Conservation (phyloP, 2,329 filamentous ascomycete species). For the Daldinia eschscholtzii region DNA sequence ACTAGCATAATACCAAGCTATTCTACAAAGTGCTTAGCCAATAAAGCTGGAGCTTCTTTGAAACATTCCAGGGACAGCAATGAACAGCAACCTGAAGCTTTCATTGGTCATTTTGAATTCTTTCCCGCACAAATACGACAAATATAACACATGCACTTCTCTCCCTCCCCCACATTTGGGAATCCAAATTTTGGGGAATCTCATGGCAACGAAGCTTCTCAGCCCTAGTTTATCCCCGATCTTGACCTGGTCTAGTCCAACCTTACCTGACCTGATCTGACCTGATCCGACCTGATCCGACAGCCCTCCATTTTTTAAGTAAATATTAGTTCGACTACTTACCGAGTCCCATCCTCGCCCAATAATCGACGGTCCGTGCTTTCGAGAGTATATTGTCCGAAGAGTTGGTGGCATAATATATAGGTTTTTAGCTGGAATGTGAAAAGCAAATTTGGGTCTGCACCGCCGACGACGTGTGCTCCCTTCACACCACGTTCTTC, state of each 20-base stretch:
- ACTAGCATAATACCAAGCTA: neutral
- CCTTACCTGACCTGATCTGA: constrained; percentile 5
- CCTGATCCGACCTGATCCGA: constrained; percentile 19
- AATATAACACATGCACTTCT: constrained; percentile 14
- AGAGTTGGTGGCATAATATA: constrained; percentile 2
- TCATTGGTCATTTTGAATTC: constrained; percentile 43
- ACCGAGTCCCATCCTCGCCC: constrained; percentile 6
- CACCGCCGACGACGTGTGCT: constrained; percentile 40
- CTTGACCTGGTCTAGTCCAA: constrained; percentile 24
- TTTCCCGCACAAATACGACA: constrained; percentile 24
- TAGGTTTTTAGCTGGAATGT: constrained; percentile 43
- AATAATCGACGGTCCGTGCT: constrained; percentile 13
- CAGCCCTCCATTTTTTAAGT: constrained; percentile 23
- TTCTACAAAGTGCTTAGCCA: constrained; percentile 6
- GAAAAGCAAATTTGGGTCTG: constrained; percentile 32
- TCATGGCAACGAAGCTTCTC: constrained; percentile 18
- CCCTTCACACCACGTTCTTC: neutral
- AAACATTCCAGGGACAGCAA: constrained; percentile 44
- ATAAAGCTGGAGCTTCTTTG: constrained; percentile 35
- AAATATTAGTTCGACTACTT: constrained; percentile 10
- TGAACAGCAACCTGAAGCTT: constrained; percentile 30
- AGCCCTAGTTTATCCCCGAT: constrained; percentile 15
- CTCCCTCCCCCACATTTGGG: constrained; percentile 32
- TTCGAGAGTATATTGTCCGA: constrained; percentile 5
- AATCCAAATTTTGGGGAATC: constrained; percentile 33